These are phyloP conservation scores for Amanita inopinata DNA, from an alignment of 768 basidiomycete genomes.

Conservation along the genomic window DNA sequence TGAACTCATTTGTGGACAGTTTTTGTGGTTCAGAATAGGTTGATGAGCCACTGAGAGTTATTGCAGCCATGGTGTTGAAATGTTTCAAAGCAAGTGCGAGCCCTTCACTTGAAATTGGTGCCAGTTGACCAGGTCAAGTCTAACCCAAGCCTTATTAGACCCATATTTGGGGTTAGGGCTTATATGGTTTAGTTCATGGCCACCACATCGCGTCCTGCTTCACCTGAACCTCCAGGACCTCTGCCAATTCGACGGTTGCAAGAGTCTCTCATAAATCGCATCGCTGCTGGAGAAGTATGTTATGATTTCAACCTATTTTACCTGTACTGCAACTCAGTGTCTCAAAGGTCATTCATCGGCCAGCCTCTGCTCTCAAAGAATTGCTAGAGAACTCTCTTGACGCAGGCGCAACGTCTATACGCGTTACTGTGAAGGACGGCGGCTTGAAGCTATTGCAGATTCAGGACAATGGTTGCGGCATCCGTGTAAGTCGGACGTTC, in stretches of 20 bases:
- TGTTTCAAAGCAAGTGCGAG: too few relatives aligned
- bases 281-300: conserved; percentile 69
- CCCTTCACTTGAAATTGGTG: too few relatives aligned
- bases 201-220: conserved; percentile 1
- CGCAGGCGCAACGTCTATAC: conserved; percentile 81
- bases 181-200: not conserved
- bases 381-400: conserved; percentile 94
- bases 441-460: conserved; percentile 93
- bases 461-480: conserved; percentile 94
- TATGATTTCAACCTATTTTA: not conserved
- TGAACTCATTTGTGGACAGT: conserved; percentile 11
- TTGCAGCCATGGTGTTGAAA: not conserved
- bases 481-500: conserved; percentile 76
- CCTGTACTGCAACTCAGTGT: not conserved
- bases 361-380: conserved; percentile 93
- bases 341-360: conserved; percentile 38
- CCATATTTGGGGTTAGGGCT: conserved; percentile 5
- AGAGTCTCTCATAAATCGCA: conserved; percentile 82
- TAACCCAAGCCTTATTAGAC: not conserved
- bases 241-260: conserved; percentile 67
- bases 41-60: not conserved
- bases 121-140: too few relatives aligned
- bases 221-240: conserved; percentile 27
- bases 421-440: conserved; percentile 87
- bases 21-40: conserved; percentile 13